Evolutionary conservation across 2,329 filamentous ascomycete genomes (phyloP).

Genomic region (Didymosphaeria variabile): DNA sequence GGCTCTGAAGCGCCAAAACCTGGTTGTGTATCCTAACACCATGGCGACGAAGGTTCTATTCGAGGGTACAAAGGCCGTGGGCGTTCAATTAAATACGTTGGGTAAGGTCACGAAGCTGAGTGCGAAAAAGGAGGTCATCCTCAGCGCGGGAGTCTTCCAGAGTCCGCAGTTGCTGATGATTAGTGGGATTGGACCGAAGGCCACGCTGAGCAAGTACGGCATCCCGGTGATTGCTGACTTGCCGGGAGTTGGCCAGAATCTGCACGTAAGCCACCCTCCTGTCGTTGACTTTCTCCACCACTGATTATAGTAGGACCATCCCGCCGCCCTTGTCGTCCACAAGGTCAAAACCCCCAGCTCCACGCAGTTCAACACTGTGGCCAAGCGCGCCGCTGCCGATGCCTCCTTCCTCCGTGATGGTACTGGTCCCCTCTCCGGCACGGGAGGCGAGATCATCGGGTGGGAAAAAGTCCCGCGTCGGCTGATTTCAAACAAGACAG

Average conservation of each 20-base stretch:
- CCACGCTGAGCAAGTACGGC: conserved; percentile 59
- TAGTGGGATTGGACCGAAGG: conserved; percentile 58
- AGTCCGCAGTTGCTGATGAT: conserved; percentile 22
- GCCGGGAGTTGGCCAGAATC: conserved; percentile 68
- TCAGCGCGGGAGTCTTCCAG: conserved; percentile 44
- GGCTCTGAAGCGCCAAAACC: conserved; percentile 19
- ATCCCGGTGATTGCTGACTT: conserved; percentile 65
- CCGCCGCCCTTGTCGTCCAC: too few relatives aligned
- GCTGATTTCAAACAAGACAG: too few relatives aligned
- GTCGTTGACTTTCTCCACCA: too few relatives aligned
- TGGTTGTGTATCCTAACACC: conserved; percentile 69
- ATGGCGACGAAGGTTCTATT: conserved; percentile 58
- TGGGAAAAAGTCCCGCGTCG: conserved; percentile 33
- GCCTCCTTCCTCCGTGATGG: conserved; percentile 19
- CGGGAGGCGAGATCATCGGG: conserved; percentile 26
- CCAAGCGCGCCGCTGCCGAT: conserved; percentile 4
- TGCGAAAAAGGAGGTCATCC: conserved; percentile 21
- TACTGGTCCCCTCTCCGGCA: conserved; percentile 23
- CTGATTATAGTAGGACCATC: too few relatives aligned
- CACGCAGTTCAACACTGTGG: too few relatives aligned
- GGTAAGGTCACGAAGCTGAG: conserved; percentile 18
- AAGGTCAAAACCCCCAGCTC: too few relatives aligned
- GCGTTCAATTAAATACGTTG: not conserved
- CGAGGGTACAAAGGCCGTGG: conserved; percentile 7
- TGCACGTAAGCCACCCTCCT: not conserved